Evolutionary conservation across 2,329 filamentous ascomycete species (phyloP).

Genomic region (Parastagonospora nodorum): DNA sequence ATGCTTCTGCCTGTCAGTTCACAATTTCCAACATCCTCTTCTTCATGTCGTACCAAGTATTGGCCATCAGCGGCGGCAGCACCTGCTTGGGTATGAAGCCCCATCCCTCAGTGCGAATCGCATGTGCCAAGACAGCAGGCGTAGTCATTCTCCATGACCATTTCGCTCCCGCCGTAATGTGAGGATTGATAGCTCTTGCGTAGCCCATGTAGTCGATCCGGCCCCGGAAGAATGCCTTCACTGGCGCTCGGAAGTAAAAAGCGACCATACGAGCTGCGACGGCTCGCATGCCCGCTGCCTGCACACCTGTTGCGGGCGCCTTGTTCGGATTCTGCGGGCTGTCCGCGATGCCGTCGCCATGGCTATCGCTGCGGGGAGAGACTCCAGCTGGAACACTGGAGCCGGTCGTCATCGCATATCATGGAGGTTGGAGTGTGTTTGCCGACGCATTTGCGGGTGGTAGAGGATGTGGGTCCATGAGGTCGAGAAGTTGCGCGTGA

Average conservation of each 20-base stretch:
- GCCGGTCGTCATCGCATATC: slow-evolving; percentile 46
- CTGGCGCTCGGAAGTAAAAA: slow-evolving; percentile 89
- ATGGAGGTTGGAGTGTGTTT: slow-evolving; percentile 20
- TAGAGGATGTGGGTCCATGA: slow-evolving; percentile 1
- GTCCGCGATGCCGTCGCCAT: slow-evolving; percentile 14
- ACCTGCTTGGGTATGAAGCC: slow-evolving; percentile 75
- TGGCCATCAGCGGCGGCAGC: slow-evolving; percentile 75
- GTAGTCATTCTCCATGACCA: slow-evolving; percentile 71
- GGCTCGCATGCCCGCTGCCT: slow-evolving; percentile 82
- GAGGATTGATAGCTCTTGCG: slow-evolving; percentile 66
- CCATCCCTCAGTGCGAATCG: slow-evolving; percentile 74
- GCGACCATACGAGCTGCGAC: slow-evolving; percentile 81
- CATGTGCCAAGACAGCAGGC: slow-evolving; percentile 70
- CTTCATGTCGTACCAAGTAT: slow-evolving; percentile 60
- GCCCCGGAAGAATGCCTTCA: slow-evolving; percentile 90
- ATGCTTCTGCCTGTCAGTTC: slow-evolving; percentile 52
- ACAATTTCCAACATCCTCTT: neutral
- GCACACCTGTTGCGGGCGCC: slow-evolving; percentile 72
- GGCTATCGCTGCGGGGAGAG: slow-evolving; percentile 21
- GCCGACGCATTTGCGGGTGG: slow-evolving; percentile 21
- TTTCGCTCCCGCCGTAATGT: slow-evolving; percentile 51
- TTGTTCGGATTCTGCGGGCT: slow-evolving; percentile 52
- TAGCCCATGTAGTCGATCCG: slow-evolving; percentile 80
- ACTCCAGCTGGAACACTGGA: slow-evolving; percentile 42
- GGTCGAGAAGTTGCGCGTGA: slow-evolving; percentile 12